These are phyloP conservation scores for Carpinus viminea DNA, from an alignment of 306 rosid species.

Conservation along the genomic window DNA sequence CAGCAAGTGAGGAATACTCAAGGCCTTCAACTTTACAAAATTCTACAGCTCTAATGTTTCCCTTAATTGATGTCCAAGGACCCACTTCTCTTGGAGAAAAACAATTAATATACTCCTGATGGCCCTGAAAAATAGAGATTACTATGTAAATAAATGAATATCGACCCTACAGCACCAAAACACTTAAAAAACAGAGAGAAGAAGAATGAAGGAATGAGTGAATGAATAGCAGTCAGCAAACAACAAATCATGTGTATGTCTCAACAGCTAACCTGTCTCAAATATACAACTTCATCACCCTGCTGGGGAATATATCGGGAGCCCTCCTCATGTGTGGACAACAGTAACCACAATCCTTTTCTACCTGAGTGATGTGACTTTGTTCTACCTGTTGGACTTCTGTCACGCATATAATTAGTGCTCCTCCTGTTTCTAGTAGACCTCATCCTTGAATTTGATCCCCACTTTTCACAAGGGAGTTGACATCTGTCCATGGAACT, in stretches of 20 bases:
- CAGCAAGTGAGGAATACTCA: conserved; percentile 73
- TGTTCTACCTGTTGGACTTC: conserved; percentile 57
- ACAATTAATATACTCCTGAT: conserved; percentile 77
- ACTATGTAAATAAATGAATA: conserved; percentile 14
- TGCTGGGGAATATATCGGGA: conserved; percentile 92
- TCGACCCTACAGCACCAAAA: neutral
- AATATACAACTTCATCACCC: conserved; percentile 90
- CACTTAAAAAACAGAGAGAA: neutral
- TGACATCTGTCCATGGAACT: conserved; percentile 45
- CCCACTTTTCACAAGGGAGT: conserved; percentile 55
- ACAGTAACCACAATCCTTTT: conserved; percentile 82
- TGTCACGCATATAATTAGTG: conserved; percentile 50
- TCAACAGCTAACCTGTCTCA: conserved; percentile 72
- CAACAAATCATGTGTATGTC: conserved; percentile 19
- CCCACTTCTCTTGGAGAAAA: conserved; percentile 61
- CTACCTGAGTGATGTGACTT: conserved; percentile 53
- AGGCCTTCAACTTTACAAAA: conserved; percentile 70
- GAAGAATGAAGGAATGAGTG: neutral
- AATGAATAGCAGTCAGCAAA: conserved; percentile 15
- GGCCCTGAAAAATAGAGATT: conserved; percentile 65
- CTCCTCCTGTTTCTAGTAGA: conserved; percentile 79
- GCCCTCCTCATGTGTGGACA: conserved; percentile 82
- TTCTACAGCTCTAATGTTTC: conserved; percentile 70
- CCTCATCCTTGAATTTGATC: conserved; percentile 72
- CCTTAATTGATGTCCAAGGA: conserved; percentile 71